Percentiles rank a stretch among this genome's conserved stretches.
Evolutionary conservation across 1,284 basidiomycete species (phyloP).

Genomic region (Vanrija sp.): DNA sequence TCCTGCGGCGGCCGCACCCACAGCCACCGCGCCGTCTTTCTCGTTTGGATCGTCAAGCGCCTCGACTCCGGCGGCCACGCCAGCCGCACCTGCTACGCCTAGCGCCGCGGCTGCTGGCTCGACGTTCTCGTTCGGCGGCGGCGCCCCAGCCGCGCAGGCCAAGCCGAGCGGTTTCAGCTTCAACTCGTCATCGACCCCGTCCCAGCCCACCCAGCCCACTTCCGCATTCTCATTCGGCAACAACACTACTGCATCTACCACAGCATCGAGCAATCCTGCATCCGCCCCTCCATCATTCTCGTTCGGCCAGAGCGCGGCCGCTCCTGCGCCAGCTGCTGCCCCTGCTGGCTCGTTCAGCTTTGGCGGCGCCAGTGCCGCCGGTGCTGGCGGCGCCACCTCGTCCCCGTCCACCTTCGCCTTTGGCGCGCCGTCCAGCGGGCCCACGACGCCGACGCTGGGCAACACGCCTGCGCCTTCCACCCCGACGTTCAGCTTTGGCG

Average conservation of each 20-base stretch:
- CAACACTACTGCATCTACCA: neutral
- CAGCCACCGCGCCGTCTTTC: neutral
- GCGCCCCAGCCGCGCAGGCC: neutral
- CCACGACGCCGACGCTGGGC: too few relatives aligned
- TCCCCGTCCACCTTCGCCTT: too few relatives aligned
- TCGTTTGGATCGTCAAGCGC: neutral
- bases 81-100: neutral
- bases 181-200: slow-evolving; percentile 2
- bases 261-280: neutral
- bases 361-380: neutral
- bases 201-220: slow-evolving; percentile 3
- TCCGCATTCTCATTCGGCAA: slow-evolving; percentile 13
- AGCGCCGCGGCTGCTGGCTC: neutral
- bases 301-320: neutral
- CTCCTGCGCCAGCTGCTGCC: neutral
- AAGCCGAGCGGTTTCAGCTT: neutral
- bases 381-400: too few relatives aligned
- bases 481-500: slow-evolving; percentile 1
- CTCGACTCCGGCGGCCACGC: neutral
- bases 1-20: too few relatives aligned
- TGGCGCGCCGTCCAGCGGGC: too few relatives aligned
- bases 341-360: slow-evolving; percentile 9
- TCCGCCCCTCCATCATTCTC: neutral
- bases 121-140: neutral
- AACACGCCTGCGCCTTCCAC: neutral